Percentiles rank a stretch among this genome's conserved stretches.
Conservation (phyloP, 345 rosid species). For the Combretum micranthum region DNA sequence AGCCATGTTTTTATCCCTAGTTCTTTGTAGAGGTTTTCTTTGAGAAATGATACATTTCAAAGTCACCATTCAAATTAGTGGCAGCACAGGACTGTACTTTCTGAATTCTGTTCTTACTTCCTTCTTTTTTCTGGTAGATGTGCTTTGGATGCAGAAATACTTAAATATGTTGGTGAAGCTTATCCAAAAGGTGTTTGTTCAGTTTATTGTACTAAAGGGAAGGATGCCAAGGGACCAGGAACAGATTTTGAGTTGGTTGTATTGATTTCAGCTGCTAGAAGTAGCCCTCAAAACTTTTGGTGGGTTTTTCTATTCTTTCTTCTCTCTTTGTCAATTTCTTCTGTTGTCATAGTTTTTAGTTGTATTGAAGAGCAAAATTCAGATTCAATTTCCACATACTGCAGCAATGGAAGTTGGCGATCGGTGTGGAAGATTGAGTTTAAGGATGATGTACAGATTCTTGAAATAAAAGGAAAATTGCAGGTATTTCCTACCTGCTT, state of each 20-base stretch:
- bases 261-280: constrained; percentile 75
- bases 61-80: no score
- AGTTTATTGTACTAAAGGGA: constrained; percentile 69
- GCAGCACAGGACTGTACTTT: no score
- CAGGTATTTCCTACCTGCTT: constrained; percentile 41
- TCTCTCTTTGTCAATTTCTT: background rate
- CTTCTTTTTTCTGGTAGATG: constrained; percentile 37
- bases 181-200: constrained; percentile 88
- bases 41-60: no score
- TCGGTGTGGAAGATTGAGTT: constrained; percentile 82
- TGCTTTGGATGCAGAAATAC: constrained; percentile 80
- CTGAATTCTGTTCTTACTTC: background rate
- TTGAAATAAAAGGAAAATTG: constrained; percentile 66
- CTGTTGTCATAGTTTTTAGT: background rate
- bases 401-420: constrained; percentile 94
- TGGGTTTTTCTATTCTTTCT: constrained; percentile 18
- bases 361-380: background rate
- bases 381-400: background rate
- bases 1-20: background rate
- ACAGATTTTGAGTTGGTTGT: constrained; percentile 80
- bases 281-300: constrained; percentile 97
- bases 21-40: background rate
- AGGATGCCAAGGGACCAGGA: constrained; percentile 80
- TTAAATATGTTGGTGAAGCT: constrained; percentile 76
- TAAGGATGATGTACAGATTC: constrained; percentile 67